These are phyloP conservation scores for Pythium sp. DNA, from an alignment of 352 stramenopile species.

Conservation along the genomic window DNA sequence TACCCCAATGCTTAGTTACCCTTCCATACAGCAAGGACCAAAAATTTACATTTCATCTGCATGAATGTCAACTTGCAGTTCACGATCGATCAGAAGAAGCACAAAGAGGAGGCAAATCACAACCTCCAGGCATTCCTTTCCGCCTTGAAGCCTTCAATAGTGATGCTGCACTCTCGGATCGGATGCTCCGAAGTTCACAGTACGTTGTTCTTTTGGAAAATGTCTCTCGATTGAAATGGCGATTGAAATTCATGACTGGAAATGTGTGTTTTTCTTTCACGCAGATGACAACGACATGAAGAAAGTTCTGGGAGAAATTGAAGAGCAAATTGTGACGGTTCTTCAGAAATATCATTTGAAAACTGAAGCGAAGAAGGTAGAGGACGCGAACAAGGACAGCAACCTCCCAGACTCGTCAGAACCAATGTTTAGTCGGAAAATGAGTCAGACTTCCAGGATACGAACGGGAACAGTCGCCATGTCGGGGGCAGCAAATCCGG, in stretches of 20 bases:
- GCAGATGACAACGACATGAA: conserved; percentile 68
- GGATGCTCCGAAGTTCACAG: conserved; percentile 66
- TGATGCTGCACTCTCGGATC: conserved; percentile 67
- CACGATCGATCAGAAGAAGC: conserved; percentile 70
- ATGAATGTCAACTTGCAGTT: conserved; percentile 13
- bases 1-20: neutral
- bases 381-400: conserved; percentile 16
- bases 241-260: neutral
- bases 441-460: neutral
- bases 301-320: conserved; percentile 69
- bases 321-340: conserved; percentile 67
- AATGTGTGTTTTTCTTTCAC: neutral
- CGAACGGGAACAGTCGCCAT: neutral
- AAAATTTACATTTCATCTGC: neutral
- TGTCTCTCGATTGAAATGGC: neutral
- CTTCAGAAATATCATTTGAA: conserved; percentile 71
- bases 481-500: neutral
- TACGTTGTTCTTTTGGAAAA: conserved; percentile 20
- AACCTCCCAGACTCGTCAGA: neutral
- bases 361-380: conserved; percentile 41
- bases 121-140: conserved; percentile 68
- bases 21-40: neutral
- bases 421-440: neutral
- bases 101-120: conserved; percentile 71
- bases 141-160: conserved; percentile 55